Percentiles rank a stretch among this genome's conserved stretches.
phyloP scores from a whole-genome alignment of 23 red algal genomes.

The Chondrus crispus region DNA sequence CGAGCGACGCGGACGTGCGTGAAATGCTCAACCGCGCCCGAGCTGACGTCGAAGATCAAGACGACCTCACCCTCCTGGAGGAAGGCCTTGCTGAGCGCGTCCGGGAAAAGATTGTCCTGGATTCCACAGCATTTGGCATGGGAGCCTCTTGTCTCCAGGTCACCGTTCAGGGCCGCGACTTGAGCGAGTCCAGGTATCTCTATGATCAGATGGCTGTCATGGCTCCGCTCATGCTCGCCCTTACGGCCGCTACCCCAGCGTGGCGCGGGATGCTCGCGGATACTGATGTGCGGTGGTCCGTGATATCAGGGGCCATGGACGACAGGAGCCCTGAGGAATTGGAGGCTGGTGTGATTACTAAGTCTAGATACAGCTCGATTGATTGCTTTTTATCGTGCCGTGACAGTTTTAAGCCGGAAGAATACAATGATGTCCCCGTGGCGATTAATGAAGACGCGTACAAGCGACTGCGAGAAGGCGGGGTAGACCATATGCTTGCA shows the following conservation, averaged over 20 bases:
- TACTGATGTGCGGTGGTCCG: slow-evolving; percentile 92
- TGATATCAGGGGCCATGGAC: slow-evolving; percentile 85
- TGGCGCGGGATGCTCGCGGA: slow-evolving; percentile 80
- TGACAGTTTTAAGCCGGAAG: slow-evolving; percentile 57
- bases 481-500: slow-evolving; percentile 90
- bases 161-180: slow-evolving; percentile 83
- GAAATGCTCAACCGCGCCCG: background rate
- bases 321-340: slow-evolving; percentile 82
- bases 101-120: slow-evolving; percentile 78
- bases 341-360: slow-evolving; percentile 33
- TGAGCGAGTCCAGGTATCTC: slow-evolving; percentile 87
- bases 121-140: slow-evolving; percentile 98
- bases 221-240: slow-evolving; percentile 96
- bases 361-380: slow-evolving; percentile 93
- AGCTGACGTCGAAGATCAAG: background rate
- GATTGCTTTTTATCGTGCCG: slow-evolving; percentile 82
- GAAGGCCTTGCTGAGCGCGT: slow-evolving; percentile 15
- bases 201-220: slow-evolving; percentile 99
- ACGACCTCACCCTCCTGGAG: slow-evolving; percentile 19
- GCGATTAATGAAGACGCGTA: slow-evolving; percentile 72
- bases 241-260: slow-evolving; percentile 90
- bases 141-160: slow-evolving; percentile 92
- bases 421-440: slow-evolving; percentile 88
- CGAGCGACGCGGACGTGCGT: background rate
- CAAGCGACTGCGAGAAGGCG: slow-evolving; percentile 46